Conservation (phyloP, 1,284 basidiomycete genomes). For the Ustilago lituana region DNA sequence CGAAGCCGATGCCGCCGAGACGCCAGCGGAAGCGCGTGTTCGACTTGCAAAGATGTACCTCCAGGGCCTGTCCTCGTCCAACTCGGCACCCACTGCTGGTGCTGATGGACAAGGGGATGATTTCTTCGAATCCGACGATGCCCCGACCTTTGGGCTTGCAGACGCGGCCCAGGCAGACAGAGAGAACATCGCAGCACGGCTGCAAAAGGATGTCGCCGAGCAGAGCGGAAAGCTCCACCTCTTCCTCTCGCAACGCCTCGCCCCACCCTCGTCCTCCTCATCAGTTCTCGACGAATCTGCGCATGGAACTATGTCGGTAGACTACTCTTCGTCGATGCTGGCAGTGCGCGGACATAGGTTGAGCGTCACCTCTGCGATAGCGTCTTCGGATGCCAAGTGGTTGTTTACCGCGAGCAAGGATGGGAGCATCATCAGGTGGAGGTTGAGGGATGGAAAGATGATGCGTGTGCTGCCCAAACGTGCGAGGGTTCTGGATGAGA, state of each 20-base stretch:
- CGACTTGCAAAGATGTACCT: slow-evolving; percentile 90
- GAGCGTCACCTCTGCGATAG: slow-evolving; percentile 79
- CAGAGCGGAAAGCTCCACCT: slow-evolving; percentile 75
- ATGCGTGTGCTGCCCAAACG: slow-evolving; percentile 46
- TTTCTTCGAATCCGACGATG: slow-evolving; percentile 69
- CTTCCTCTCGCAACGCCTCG: slow-evolving; percentile 71
- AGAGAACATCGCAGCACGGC: slow-evolving; percentile 85
- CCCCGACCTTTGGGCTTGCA: slow-evolving; percentile 68
- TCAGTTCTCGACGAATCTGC: too few species aligned
- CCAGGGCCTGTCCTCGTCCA: slow-evolving; percentile 73
- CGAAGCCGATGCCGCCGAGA: slow-evolving; percentile 71
- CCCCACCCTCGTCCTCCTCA: slow-evolving; percentile 4
- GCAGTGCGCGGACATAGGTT: slow-evolving; percentile 78
- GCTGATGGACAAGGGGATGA: slow-evolving; percentile 26
- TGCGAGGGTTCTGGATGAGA: slow-evolving; percentile 9
- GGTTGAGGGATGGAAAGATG: slow-evolving; percentile 60
- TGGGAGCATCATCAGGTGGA: slow-evolving; percentile 61
- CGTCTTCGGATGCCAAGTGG: slow-evolving; percentile 75
- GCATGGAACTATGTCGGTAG: too few species aligned
- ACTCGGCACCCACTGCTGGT: too few species aligned
- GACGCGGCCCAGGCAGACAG: slow-evolving; percentile 93
- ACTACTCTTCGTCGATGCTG: slow-evolving; percentile 18
- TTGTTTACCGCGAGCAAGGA: slow-evolving; percentile 69
- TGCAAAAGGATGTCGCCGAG: slow-evolving; percentile 71
- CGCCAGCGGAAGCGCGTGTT: slow-evolving; percentile 91